Base-by-base conservation (phyloP, 1,284 basidiomycete species). In the Ustilago hordei region DNA sequence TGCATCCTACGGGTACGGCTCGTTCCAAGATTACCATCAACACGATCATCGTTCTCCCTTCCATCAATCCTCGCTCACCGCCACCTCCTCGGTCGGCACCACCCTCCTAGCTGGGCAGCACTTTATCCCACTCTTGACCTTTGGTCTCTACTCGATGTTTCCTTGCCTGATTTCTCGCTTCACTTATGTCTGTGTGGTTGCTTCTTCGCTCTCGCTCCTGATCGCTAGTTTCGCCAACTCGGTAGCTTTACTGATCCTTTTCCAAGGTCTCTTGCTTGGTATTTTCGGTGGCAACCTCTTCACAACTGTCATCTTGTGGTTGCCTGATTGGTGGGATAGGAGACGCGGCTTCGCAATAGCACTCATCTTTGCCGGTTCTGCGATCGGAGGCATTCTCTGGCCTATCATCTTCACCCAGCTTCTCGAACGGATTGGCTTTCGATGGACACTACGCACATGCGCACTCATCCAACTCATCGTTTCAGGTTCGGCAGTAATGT, bases 1-100 rank as follows among this genome's bases (percentile, higher is more conserved):
- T 28, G 61, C 66, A 8, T 62, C 72, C 13, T 72, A 78, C 62
- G 71, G 79, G 11, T 85, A 80, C 54, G 84, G 84, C 15, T 73
- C 80, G 5, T 84, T 80, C 57, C 83, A 84, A 55, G 78, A 81
- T 38, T 86, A 83, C 50, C 84, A 84, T 60, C 52, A 72, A 50
- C 72, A 78, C 45, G 45, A 81, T 31, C 60, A 69, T 0, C 35
- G 28, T 35, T 81, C 80, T 31, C 74, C 78, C n/a, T 72, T 81
- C 55, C 75, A 81, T 57, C 52, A 54, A 2, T 39, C 65, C 23
- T 69, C 69, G 8, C 59, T 74, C 59, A 78, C 75, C 3, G 64
- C 71, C 19, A 66, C 52, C 19, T 81, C 80, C 0, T 71, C 75
- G 8, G 71, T 83, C 53, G 81, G 81, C 8, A 81, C 81, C 3